Percentiles rank a stretch among this genome's conserved stretches.
phyloP scores from a whole-genome alignment of 257 asterid genomes.

The Lycium barbarum region DNA sequence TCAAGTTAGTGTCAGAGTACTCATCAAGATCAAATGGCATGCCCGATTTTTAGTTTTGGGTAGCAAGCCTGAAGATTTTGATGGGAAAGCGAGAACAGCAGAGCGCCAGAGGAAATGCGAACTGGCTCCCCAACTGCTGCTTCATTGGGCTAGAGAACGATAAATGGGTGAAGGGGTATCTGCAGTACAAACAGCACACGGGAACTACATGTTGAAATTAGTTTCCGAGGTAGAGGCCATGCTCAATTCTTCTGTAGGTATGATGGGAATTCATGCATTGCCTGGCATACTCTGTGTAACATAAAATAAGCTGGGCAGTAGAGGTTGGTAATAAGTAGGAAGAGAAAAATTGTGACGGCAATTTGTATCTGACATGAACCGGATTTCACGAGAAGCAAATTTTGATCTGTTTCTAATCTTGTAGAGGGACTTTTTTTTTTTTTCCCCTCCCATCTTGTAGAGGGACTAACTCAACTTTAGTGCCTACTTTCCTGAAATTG shows the following conservation, averaged over 20 bases:
- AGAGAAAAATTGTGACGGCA: slow-evolving; percentile 36
- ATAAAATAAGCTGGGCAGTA: slow-evolving; percentile 51
- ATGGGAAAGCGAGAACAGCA: slow-evolving; percentile 24
- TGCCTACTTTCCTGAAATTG: not conserved
- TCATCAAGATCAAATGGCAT: slow-evolving; percentile 76
- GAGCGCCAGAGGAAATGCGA: slow-evolving; percentile 7
- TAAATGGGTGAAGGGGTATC: not conserved
- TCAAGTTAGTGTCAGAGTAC: slow-evolving; percentile 89
- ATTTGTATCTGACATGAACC: slow-evolving; percentile 44
- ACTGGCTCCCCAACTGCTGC: slow-evolving; percentile 4
- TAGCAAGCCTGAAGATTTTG: slow-evolving; percentile 20
- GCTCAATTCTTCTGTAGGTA: slow-evolving; percentile 27
- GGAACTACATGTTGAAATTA: slow-evolving; percentile 3
- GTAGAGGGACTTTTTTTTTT: slow-evolving; percentile 40
- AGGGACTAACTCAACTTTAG: slow-evolving; percentile 32
- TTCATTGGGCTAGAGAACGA: slow-evolving; percentile 10
- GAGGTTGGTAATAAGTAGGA: slow-evolving; percentile 32
- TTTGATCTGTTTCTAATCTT: slow-evolving; percentile 43
- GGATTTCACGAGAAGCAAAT: slow-evolving; percentile 34
- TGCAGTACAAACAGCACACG: not conserved
- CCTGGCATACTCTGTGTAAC: slow-evolving; percentile 50
- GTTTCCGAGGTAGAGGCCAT: not conserved
- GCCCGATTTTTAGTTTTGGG: slow-evolving; percentile 56
- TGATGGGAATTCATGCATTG: slow-evolving; percentile 38
- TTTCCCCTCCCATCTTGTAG: no score